Evolutionary conservation across 257 asterid species (phyloP), one percentile per base, ranked within the genome.

Genomic region (Penstemon eatonii): DNA sequence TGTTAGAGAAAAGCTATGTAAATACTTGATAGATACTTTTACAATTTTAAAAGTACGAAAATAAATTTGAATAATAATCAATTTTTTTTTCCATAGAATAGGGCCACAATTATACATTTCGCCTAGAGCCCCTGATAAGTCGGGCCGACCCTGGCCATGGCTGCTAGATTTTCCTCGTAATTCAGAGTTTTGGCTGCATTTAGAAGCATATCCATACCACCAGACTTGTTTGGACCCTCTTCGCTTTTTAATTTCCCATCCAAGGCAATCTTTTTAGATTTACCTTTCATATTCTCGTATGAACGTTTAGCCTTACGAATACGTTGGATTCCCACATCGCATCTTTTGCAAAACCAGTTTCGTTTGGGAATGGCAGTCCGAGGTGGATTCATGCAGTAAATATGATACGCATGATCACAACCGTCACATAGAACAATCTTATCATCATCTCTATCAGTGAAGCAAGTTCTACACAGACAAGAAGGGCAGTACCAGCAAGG

Each of bases 401-500:
- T 79, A 71, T 92, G 98, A 62, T 89, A 89, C 1, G 95, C 98
- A 46, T 83, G 86, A 79, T 92, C 98, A 71, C 96, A 92, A 38
- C 95, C 87, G 64, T 92, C 98, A 60, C 98, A 92, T n/a, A 89
- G 59, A 63, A 92, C 95, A 52, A 87, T 87, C 81, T 89, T 84
- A 66, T 86, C 92, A 69, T 92, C 96, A 42, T 92, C 96, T 66
- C 73, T 63, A 78, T 92, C 95, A 13, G 76, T 65, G 44, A 83
- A 81, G 84, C 98, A 92, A 72, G 75, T 63, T 82, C 96, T 74
- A 69, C 98, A 92, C 41, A 92, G 82, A 73, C 98, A 92, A 38
- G 96, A 89, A 38, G 96, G 98, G 78, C 98, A 92, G 66, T 92
- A 89, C 98, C 98, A 92, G 51, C 86, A 70, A 3, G 86, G 73